Evolutionary conservation across 2,329 filamentous ascomycete species (phyloP), one percentile per base, ranked within the genome.

Genomic region (Cercospora citrullina): DNA sequence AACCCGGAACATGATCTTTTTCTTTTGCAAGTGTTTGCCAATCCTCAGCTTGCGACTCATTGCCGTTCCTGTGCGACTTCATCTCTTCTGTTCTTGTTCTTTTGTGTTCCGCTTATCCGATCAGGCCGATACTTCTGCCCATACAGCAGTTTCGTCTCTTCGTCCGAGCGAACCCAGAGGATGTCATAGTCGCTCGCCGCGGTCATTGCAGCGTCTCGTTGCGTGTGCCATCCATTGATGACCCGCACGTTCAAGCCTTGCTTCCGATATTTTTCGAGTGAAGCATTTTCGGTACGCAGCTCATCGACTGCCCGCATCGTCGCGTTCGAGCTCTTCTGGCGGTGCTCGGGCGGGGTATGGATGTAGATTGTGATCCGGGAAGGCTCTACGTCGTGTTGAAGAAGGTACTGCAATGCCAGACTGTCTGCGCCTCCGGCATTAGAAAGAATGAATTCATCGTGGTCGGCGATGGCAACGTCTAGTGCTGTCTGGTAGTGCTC

Each of bases 161-260:
- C 57, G 4, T 66, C 64, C 23, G 57, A 48, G 9, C 58, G n/a
- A 16, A 66, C 42, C 64, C 64, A 60, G n/a, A 60, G 30, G 26
- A 66, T 61, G 23, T 66, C 64, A 61, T 66, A 66, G 45, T 66
- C 64, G 23, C 57, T 60, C 36, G 45, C 57, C 5, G 26, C 42
- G 12, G 64, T 61, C 57, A 61, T 66, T 7, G 45, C 57, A n/a
- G 64, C 42, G 16, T 61, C 64, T 26, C 64, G 36, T 42, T 61
- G 39, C 12, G 64, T 66, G 45, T 66, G 57, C 57, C 39, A 21
- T 12, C 63, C 63, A 8, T 65, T 28, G 5, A 65, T 23, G 18
- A 65, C 55, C 18, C 18, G 23, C n/a, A 66, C 64, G n/a, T 55
- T 39, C n/a, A 61, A 18, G 16, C 58, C 42, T 9, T 23, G 12